phyloP scores from a whole-genome alignment of 768 basidiomycete genomes.

The Mycena chlorophos region DNA sequence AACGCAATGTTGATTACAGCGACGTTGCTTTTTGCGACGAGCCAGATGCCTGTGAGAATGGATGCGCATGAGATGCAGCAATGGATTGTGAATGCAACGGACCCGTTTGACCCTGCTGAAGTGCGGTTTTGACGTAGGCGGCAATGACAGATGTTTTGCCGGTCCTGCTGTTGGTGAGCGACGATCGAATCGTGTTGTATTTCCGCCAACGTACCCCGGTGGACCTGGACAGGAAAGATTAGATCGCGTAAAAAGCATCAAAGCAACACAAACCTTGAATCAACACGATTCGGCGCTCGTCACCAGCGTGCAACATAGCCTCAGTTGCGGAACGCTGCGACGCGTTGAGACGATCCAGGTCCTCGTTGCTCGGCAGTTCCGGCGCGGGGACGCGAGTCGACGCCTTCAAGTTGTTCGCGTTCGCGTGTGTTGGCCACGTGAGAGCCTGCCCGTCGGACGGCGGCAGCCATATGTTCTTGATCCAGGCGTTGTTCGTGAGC shows the following conservation, averaged over 20 bases:
- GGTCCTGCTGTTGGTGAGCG: constrained; percentile 29
- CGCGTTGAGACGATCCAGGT: constrained; percentile 36
- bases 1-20: constrained; percentile 85
- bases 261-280: constrained; percentile 39
- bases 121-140: constrained; percentile 53
- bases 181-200: too few relatives aligned
- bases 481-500: constrained; percentile 46
- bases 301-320: constrained; percentile 42
- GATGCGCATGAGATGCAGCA: background rate
- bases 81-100: background rate
- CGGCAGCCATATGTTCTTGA: constrained; percentile 50
- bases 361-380: background rate
- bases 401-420: background rate
- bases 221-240: constrained; percentile 34
- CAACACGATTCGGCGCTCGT: constrained; percentile 40
- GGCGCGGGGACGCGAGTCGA: background rate
- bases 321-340: constrained; percentile 52
- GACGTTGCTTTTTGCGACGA: constrained; percentile 83
- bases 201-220: constrained; percentile 47
- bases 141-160: constrained; percentile 78
- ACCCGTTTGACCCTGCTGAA: constrained; percentile 31
- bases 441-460: constrained; percentile 19
- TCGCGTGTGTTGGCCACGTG: constrained; percentile 31
- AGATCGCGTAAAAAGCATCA: background rate
- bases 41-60: constrained; percentile 58